phyloP scores from a whole-genome alignment of 805 yeast genomes.

The Spathaspora arborariae region DNA sequence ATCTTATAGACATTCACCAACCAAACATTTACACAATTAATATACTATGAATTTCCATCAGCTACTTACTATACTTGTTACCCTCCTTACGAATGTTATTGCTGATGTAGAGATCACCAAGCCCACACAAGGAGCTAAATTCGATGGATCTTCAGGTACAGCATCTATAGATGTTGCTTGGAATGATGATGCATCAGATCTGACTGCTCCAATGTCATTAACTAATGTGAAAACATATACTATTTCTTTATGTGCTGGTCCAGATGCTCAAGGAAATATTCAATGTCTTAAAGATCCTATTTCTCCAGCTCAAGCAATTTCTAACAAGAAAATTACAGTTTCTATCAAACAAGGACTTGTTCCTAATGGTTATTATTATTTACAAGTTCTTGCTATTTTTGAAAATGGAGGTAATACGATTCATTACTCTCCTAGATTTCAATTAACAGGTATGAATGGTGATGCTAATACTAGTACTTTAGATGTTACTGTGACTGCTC shows the following conservation, averaged over 20 bases:
- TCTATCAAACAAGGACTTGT: constrained; percentile 41
- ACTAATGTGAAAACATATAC: constrained; percentile 42
- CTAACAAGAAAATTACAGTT: constrained; percentile 35
- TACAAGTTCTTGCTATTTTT: constrained; percentile 61
- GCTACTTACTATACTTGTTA: neutral
- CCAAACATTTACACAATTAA: neutral
- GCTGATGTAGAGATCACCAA: constrained; percentile 47
- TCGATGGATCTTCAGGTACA: constrained; percentile 34
- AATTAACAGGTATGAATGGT: constrained; percentile 71
- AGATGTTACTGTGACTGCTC: constrained; percentile 33
- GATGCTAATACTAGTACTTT: constrained; percentile 47
- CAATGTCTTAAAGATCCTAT: constrained; percentile 31
- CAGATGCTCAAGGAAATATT: constrained; percentile 40
- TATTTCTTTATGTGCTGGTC: constrained; percentile 67
- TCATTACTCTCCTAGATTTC: constrained; percentile 67
- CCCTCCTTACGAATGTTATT: neutral
- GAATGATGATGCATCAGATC: constrained; percentile 56
- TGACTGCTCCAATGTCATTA: constrained; percentile 24
- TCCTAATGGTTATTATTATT: constrained; percentile 63
- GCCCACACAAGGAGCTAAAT: constrained; percentile 40
- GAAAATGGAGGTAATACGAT: constrained; percentile 44
- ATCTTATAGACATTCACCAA: neutral
- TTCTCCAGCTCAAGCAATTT: constrained; percentile 15
- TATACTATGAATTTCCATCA: neutral
- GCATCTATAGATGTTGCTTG: constrained; percentile 34